Percentiles rank a stretch among this genome's conserved stretches.
phyloP scores from a whole-genome alignment of 208 protist genomes.

The Trichomonas gallinae region DNA sequence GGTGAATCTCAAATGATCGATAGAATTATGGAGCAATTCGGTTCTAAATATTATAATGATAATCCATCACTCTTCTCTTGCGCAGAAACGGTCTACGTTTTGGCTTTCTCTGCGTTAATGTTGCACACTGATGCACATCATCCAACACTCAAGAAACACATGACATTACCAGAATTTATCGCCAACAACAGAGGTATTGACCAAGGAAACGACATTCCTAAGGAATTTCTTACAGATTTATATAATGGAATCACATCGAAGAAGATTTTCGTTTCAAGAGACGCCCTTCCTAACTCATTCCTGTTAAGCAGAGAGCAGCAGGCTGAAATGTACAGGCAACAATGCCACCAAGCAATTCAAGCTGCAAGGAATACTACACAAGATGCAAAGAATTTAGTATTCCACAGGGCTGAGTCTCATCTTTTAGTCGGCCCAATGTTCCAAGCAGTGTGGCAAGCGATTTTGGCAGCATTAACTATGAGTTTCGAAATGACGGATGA shows the following conservation, averaged over 20 bases:
- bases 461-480: background rate
- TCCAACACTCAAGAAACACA: conserved; percentile 36
- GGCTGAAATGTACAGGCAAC: background rate
- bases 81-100: conserved; percentile 39
- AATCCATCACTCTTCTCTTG: conserved; percentile 30
- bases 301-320: background rate
- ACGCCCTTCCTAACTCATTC: too few relatives aligned
- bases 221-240: background rate
- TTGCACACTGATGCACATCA: conserved; percentile 46
- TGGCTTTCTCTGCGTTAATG: conserved; percentile 48
- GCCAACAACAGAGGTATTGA: conserved; percentile 39
- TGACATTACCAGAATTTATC: conserved; percentile 41
- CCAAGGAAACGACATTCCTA: conserved; percentile 28
- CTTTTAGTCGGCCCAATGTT: background rate
- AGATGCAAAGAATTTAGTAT: background rate
- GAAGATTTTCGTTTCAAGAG: background rate
- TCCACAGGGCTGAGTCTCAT: background rate
- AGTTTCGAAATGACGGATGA: background rate
- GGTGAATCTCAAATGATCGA: conserved; percentile 52
- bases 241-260: background rate
- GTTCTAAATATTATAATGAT: conserved; percentile 30
- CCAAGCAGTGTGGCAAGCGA: background rate
- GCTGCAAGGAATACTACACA: background rate
- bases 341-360: background rate
- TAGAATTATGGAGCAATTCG: conserved; percentile 46